These are phyloP conservation scores for Amphichorda felina DNA, from an alignment of 2,329 filamentous ascomycete genomes.

Conservation along the genomic window DNA sequence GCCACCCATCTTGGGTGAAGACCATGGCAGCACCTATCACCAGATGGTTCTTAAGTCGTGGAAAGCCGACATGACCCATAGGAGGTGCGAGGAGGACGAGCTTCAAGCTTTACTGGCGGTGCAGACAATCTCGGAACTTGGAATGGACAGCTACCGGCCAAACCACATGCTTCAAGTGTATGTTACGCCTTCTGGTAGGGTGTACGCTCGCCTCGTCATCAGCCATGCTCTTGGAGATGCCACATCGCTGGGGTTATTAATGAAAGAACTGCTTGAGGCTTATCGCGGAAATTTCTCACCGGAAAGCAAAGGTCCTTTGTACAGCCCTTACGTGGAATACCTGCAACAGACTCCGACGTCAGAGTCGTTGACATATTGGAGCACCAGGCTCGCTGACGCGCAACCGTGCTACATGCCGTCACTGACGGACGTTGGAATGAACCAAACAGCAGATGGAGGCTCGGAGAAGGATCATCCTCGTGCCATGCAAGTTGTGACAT, in stretches of 20 bases:
- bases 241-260: conserved; percentile 14
- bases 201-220: conserved; percentile 19
- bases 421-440: conserved; percentile 2
- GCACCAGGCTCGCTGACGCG: conserved; percentile 1
- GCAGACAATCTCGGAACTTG: too few species aligned
- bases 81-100: too few species aligned
- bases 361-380: conserved; percentile 9
- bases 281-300: conserved; percentile 10
- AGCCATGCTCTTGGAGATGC: conserved; percentile 22
- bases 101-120: too few species aligned
- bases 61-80: background rate
- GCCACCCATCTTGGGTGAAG: conserved; percentile 10
- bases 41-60: conserved; percentile 15
- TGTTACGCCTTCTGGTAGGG: too few species aligned
- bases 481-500: too few species aligned
- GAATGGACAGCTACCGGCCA: too few species aligned
- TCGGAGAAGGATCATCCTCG: too few species aligned
- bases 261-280: conserved; percentile 15
- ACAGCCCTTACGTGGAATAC: conserved; percentile 9
- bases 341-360: conserved; percentile 6
- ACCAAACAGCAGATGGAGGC: too few species aligned
- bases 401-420: background rate
- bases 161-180: too few species aligned
- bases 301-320: conserved; percentile 2
- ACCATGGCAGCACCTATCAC: conserved; percentile 14